Base-by-base conservation (phyloP, 75 land plant genomes). In the Sequoia sempervirens region DNA sequence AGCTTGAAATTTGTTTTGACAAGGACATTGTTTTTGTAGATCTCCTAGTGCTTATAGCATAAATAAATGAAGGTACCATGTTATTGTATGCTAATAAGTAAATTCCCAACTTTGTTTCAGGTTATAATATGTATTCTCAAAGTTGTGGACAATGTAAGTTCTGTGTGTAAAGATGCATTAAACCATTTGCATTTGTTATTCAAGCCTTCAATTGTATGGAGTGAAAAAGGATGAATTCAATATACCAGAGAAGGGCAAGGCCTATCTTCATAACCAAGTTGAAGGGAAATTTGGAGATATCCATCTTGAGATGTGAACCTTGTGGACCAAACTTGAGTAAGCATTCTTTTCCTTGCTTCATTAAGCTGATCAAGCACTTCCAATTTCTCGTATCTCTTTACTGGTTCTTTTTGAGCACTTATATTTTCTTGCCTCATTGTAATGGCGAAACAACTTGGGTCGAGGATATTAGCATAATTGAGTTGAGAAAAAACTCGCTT, bases 261-360 rank as follows among this genome's bases (percentile, higher is more conserved):
- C 23, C 26, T 32, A 26, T 75, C 78, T 38, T 40, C 43, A 26
- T 75, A 75, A 40, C 78, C 86, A 74, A 89, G 86, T 45, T 84
- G 52, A 84, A 66, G 80, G 83, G 83, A 82, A 6, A 80, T 64
- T 37, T 86, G 89, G 32, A 87, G 79, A 80, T 37, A 45, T 53
- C 89, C 89, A 20, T 56, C 83, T 70, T 83, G 40, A 61, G 86
- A 78, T 61, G 26, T 61, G 23, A 75, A 66, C 30, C 53, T 61
- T 68, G 88, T 68, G 23, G 89, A 89, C 83, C 86, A 87, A 58
- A 85, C 86, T 18, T 85, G 90, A 81, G 86, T 85, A 82, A 84
- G 84, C 86, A 87, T 82, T 45, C 89, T 80, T 64, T 72, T 87
- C 79, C 90, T 87, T 17, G 84, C 81, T 56, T 46, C 46, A 34